Evolutionary conservation across 2,329 filamentous ascomycete genomes (phyloP), one percentile per base, ranked within the genome.

Genomic region (Gremmenia infestans): DNA sequence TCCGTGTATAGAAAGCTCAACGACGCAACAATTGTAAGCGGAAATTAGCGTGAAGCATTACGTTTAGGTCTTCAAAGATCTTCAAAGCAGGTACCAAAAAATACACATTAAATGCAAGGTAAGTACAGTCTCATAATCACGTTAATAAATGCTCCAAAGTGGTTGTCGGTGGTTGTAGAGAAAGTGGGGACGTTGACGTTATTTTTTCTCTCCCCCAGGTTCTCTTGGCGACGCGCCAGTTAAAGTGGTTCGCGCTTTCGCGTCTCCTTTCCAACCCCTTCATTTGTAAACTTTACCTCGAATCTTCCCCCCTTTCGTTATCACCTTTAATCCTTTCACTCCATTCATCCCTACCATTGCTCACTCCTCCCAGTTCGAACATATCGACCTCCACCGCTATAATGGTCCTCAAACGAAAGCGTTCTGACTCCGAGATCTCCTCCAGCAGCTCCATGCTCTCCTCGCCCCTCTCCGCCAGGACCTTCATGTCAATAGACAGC

Each of bases 391-490:
- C 37, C 23, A 51, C 45, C 46, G 48, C 52, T 40, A 58, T 11
- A 19, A 83, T 82, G 79, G 68, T 77, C 25, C 72, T 83, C 66
- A 87, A 86, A 69, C 82, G 83, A 71, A 87, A 86, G 74, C 78
- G 82, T 45, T 86, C 82, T 63, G 76, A 79, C 54, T 81, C 80
- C 22, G 81, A 83, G 67, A 72, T 83, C 56, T 79, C 76, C 49
- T 72, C 74, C 37, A 74, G 74, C 37, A 76, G 74, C 50, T 71
- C 72, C 57, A 73, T 72, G 6, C 70, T 79, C 9, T 73, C 76
- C 8, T 66, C 66, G 14, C 66, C 67, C 4, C 60, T 57, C 56
- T 56, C 66, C 45, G 64, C 68, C 50, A 63, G 72, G 32, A 66
- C 73, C 59, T 68, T 71, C 58, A 68, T 72, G 37, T 65, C 66